Conservation (phyloP, 176 grass and related monocot species). For the Miscanthus lutarioriparius region DNA sequence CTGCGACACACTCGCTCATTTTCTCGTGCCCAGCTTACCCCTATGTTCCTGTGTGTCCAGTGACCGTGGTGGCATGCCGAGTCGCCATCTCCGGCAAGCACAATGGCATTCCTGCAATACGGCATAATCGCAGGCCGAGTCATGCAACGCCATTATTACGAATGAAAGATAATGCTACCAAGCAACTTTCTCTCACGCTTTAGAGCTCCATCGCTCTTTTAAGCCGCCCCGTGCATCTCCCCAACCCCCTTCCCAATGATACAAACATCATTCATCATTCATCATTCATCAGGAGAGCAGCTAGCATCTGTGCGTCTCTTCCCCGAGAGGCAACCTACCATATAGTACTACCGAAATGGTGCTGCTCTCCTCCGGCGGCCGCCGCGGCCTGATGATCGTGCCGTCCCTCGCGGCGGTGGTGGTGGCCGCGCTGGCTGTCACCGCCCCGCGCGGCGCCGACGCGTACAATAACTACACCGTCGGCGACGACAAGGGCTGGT, state of each 20-base stretch:
- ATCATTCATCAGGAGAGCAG: constrained; percentile 5
- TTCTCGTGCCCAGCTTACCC: too few species aligned
- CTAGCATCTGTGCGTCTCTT: constrained; percentile 33
- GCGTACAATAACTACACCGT: constrained; percentile 96
- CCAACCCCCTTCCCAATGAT: constrained; percentile 23
- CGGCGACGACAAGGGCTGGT: constrained; percentile 89
- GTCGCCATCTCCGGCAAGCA: background rate
- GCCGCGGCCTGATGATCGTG: background rate
- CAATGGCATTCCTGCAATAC: constrained; percentile 39
- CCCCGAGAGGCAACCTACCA: constrained; percentile 26
- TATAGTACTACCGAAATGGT: background rate
- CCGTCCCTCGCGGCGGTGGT: background rate
- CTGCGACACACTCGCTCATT: too few species aligned
- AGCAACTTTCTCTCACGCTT: background rate
- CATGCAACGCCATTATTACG: background rate
- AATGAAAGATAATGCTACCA: background rate
- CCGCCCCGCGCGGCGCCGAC: background rate
- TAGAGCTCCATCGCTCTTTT: constrained; percentile 31
- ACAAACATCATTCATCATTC: background rate
- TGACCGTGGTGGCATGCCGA: background rate
- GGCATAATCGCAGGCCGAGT: background rate
- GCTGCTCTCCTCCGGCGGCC: constrained; percentile 27
- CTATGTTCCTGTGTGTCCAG: too few species aligned
- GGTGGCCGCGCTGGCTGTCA: constrained; percentile 4
- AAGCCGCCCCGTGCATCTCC: background rate